Conservation (phyloP, 352 stramenopile genomes). For the Peronospora destructor region DNA sequence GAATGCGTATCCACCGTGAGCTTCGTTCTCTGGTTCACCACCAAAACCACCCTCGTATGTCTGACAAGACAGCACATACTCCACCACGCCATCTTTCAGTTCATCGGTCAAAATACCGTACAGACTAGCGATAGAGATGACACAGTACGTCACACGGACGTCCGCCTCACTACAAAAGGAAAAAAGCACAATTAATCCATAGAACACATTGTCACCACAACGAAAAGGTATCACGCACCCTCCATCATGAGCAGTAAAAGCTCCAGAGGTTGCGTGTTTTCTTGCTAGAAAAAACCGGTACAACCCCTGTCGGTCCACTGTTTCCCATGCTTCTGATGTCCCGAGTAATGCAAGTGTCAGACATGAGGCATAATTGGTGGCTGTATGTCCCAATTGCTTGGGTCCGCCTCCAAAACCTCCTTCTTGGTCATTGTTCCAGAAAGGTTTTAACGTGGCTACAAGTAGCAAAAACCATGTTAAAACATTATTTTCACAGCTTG, state of each 20-base stretch:
- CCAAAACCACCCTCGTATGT: constrained; percentile 97
- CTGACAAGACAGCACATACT: constrained; percentile 89
- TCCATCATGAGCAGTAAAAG: constrained; percentile 96
- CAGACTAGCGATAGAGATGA: constrained; percentile 91
- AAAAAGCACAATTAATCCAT: not conserved
- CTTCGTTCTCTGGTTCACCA: constrained; percentile 89
- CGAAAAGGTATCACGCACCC: constrained; percentile 41
- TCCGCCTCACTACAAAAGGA: constrained; percentile 84
- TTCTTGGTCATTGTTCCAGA: constrained; percentile 42
- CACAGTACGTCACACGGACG: constrained; percentile 95
- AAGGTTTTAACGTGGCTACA: constrained; percentile 46
- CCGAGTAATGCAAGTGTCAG: constrained; percentile 90
- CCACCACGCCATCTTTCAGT: constrained; percentile 63
- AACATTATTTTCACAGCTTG: not conserved
- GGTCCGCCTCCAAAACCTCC: constrained; percentile 95
- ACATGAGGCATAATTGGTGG: constrained; percentile 93
- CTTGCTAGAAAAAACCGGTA: constrained; percentile 87
- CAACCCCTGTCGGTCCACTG: constrained; percentile 71
- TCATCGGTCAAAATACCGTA: constrained; percentile 90
- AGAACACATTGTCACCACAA: not conserved
- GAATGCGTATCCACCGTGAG: constrained; percentile 98
- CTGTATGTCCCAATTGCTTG: constrained; percentile 77
- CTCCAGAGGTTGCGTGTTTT: constrained; percentile 78
- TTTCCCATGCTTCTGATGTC: constrained; percentile 66
- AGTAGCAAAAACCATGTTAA: constrained; percentile 1